phyloP scores from a whole-genome alignment of 140 eudicot species.

The Flaveria floridana region DNA sequence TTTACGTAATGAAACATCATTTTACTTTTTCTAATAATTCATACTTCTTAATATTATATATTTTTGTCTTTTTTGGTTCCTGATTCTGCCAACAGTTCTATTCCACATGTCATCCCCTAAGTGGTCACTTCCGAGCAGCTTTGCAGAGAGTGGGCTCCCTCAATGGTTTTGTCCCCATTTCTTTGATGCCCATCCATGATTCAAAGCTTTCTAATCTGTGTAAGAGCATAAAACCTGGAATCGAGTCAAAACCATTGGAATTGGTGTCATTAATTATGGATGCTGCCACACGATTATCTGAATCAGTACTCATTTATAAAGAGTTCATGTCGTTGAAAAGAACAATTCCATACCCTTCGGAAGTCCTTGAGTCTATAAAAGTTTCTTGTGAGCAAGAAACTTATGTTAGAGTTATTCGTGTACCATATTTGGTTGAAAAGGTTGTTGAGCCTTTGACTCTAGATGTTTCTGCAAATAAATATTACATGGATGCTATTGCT shows the following conservation, averaged over 20 bases:
- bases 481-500: slow-evolving; percentile 85
- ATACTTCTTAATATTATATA: slow-evolving; percentile 1
- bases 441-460: slow-evolving; percentile 49
- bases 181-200: slow-evolving; percentile 56
- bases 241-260: slow-evolving; percentile 53
- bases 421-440: slow-evolving; percentile 55
- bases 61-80: slow-evolving; percentile 30
- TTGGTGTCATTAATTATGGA: slow-evolving; percentile 42
- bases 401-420: slow-evolving; percentile 42
- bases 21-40: background rate
- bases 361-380: slow-evolving; percentile 44
- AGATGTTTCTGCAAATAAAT: slow-evolving; percentile 47
- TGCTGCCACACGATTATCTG: slow-evolving; percentile 53
- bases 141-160: slow-evolving; percentile 62
- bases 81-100: slow-evolving; percentile 49
- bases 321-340: slow-evolving; percentile 61
- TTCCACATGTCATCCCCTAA: slow-evolving; percentile 65
- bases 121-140: slow-evolving; percentile 84
- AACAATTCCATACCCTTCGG: slow-evolving; percentile 55
- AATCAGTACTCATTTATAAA: slow-evolving; percentile 38
- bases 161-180: slow-evolving; percentile 63
- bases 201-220: slow-evolving; percentile 66
- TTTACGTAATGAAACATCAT: slow-evolving; percentile 9
- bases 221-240: slow-evolving; percentile 59
- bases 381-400: slow-evolving; percentile 33